These are phyloP conservation scores for Cucurbita moschata DNA, from an alignment of 306 rosid species.

Conservation along the genomic window DNA sequence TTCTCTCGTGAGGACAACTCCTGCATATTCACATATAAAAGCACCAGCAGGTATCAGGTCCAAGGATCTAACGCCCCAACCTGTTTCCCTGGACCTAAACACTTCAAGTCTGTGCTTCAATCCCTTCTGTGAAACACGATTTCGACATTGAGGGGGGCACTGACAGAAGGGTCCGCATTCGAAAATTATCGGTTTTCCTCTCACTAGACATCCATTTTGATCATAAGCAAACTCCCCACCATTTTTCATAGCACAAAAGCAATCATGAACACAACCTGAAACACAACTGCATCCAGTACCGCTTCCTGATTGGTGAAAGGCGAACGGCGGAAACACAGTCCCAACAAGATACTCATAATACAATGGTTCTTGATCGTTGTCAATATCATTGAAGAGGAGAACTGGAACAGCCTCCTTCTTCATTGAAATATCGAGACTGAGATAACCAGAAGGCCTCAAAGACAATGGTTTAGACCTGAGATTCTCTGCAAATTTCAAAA, in stretches of 20 bases:
- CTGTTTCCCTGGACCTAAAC: conserved; percentile 75
- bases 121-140: conserved; percentile 70
- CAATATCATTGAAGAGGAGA: conserved; percentile 65
- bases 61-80: conserved; percentile 98
- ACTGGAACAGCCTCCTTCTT: conserved; percentile 41
- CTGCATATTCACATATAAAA: conserved; percentile 83
- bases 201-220: conserved; percentile 49
- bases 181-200: conserved; percentile 76
- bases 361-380: conserved; percentile 44
- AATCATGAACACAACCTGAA: conserved; percentile 37
- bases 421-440: conserved; percentile 53
- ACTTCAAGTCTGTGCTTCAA: conserved; percentile 53
- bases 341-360: conserved; percentile 48
- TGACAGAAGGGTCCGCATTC: conserved; percentile 79
- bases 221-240: conserved; percentile 65
- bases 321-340: conserved; percentile 52
- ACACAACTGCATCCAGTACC: conserved; percentile 58
- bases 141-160: conserved; percentile 68
- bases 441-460: conserved; percentile 39
- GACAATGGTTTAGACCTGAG: conserved; percentile 37
- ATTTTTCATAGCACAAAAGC: conserved; percentile 71
- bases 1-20: conserved; percentile 73
- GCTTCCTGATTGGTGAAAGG: conserved; percentile 41
- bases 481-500: conserved; percentile 40
- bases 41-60: conserved; percentile 86